Conservation (phyloP, 2,329 filamentous ascomycete genomes). For the Aspergillus sergii region DNA sequence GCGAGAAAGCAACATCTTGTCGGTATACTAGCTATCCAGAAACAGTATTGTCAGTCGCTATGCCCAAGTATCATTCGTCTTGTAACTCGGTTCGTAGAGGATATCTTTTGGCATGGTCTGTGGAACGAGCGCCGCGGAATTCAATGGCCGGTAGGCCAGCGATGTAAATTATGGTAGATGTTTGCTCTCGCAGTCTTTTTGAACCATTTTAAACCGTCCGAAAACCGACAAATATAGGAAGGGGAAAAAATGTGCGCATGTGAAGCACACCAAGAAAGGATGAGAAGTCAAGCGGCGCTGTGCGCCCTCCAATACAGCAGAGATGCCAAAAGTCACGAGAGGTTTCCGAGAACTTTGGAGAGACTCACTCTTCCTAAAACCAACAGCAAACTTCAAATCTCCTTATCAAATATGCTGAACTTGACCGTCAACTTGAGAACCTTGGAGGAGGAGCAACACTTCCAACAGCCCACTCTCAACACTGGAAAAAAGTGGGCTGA, state of each 20-base stretch:
- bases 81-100: conserved; percentile 3
- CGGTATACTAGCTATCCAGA: conserved; percentile 22
- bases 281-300: neutral
- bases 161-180: neutral
- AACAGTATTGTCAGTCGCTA: conserved; percentile 13
- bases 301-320: neutral
- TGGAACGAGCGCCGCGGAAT: neutral
- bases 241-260: neutral
- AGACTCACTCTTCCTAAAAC: conserved; percentile 34
- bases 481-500: conserved; percentile 15
- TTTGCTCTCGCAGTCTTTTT: neutral
- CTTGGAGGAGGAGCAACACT: conserved; percentile 32
- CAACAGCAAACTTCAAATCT: conserved; percentile 26
- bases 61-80: neutral
- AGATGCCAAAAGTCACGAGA: conserved; percentile 12
- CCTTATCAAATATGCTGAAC: conserved; percentile 26
- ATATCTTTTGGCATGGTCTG: neutral
- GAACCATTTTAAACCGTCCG: neutral
- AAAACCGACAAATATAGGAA: neutral
- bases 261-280: neutral
- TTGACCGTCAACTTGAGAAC: conserved; percentile 30
- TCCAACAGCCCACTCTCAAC: conserved; percentile 32
- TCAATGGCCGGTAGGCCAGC: neutral
- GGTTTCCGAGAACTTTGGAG: conserved; percentile 12
- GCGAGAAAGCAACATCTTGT: conserved; percentile 76